Evolutionary conservation across 2,329 filamentous ascomycete species (phyloP).

Genomic region (Arthrobotrys musiformis): DNA sequence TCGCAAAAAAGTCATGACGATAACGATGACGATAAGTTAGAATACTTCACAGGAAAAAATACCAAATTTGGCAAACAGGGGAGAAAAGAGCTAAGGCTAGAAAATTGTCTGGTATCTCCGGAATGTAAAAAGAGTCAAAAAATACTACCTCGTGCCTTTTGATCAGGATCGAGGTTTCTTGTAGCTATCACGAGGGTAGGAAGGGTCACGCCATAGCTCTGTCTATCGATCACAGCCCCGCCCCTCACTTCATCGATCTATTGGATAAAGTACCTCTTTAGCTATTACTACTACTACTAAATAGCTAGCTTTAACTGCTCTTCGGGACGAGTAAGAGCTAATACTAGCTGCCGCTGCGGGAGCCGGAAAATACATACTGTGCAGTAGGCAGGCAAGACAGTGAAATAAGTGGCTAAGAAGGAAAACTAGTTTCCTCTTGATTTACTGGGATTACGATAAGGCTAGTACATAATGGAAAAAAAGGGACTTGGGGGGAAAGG

Average conservation of each 20-base stretch:
- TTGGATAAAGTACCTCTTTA: background rate
- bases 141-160: background rate
- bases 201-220: constrained; percentile 5
- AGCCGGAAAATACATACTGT: too few species aligned
- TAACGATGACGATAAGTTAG: background rate
- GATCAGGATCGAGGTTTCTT: too few species aligned
- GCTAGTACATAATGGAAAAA: background rate
- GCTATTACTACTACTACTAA: too few species aligned
- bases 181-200: background rate
- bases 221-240: background rate
- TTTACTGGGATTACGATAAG: constrained; percentile 18
- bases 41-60: too few species aligned
- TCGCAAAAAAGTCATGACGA: background rate
- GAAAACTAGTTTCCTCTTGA: background rate
- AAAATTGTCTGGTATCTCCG: too few species aligned
- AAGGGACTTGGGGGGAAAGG: background rate
- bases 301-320: background rate
- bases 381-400: background rate
- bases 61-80: too few species aligned
- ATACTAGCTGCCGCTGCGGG: constrained; percentile 46
- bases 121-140: background rate
- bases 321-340: constrained; percentile 30
- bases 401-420: background rate
- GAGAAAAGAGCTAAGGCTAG: too few species aligned
- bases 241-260: too few species aligned